Percentiles rank a stretch among this genome's conserved stretches.
Conservation (phyloP, 495 filamentous ascomycete genomes). For the Bombardia bombarda region DNA sequence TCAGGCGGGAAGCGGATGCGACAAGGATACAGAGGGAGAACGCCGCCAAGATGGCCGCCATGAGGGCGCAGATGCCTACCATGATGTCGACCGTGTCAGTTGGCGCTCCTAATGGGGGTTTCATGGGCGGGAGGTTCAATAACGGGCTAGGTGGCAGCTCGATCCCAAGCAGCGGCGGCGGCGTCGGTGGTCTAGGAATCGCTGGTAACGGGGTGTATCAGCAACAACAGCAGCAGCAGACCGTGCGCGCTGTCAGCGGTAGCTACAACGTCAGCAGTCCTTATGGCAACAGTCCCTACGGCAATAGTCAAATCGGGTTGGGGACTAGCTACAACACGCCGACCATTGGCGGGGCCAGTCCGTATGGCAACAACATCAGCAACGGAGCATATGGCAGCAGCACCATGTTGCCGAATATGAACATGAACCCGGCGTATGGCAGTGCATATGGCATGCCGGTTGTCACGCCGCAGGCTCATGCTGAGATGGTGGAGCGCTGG, state of each 20-base stretch:
- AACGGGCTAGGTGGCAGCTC: conserved; percentile 36
- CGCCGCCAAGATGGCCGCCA: conserved; percentile 30
- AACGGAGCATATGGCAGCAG: neutral
- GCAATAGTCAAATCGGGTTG: too few relatives aligned
- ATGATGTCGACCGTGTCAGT: conserved; percentile 15
- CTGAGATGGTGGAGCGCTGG: conserved; percentile 79
- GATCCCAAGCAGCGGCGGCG: conserved; percentile 1
- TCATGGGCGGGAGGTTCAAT: conserved; percentile 43
- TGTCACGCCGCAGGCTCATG: conserved; percentile 1
- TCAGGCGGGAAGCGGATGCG: conserved; percentile 27
- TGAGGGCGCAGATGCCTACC: conserved; percentile 35
- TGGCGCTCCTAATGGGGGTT: conserved; percentile 34
- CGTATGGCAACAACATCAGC: neutral
- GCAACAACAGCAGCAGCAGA: conserved; percentile 2
- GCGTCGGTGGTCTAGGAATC: conserved; percentile 3
- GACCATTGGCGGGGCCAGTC: neutral
- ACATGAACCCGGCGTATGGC: neutral
- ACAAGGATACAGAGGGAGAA: conserved; percentile 22
- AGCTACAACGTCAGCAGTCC: neutral
- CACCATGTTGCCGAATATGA: too few relatives aligned
- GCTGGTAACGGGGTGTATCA: conserved; percentile 6
- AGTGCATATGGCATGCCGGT: conserved; percentile 2
- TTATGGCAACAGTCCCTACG: too few relatives aligned
- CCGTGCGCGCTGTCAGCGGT: neutral
- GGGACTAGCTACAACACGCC: neutral